Evolutionary conservation across 305 asterid genomes (phyloP).

Genomic region (Petunia hybrid): DNA sequence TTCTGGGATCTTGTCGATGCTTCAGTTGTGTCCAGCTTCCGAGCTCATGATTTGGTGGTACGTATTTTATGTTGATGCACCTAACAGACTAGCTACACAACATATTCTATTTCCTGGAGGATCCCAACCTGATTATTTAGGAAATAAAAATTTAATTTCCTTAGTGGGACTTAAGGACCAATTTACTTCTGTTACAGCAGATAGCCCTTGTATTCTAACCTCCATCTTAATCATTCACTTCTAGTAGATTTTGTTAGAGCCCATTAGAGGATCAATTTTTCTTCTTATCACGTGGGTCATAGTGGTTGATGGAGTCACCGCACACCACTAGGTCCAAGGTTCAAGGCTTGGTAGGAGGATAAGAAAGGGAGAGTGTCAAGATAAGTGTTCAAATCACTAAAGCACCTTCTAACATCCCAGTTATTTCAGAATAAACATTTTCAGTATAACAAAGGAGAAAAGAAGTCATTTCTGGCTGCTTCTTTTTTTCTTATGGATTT

Average conservation of each 20-base stretch:
- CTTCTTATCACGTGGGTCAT: not conserved
- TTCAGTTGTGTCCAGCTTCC: constrained; percentile 67
- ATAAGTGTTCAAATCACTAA: not conserved
- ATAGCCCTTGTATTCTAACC: not conserved
- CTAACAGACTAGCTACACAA: constrained; percentile 3
- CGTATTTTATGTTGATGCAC: constrained; percentile 3
- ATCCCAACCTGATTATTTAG: not conserved
- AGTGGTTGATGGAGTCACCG: not conserved
- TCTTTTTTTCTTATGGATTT: not conserved
- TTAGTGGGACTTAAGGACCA: not conserved
- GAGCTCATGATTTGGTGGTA: constrained; percentile 94
- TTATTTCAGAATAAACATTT: not conserved
- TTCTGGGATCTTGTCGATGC: constrained; percentile 98
- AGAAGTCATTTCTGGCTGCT: constrained; percentile 1
- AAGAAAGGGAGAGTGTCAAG: no score
- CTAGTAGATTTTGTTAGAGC: not conserved
- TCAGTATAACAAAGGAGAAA: not conserved
- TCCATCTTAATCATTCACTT: not conserved
- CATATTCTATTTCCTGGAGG: not conserved
- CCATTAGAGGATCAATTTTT: not conserved
- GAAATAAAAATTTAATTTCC: constrained; percentile 8
- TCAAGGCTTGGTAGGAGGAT: no score
- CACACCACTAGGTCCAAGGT: no score
- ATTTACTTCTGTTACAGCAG: constrained; percentile 6
- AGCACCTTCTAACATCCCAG: constrained; percentile 8